phyloP scores from a whole-genome alignment of 352 stramenopile species.

The Phytophthora syringae region DNA sequence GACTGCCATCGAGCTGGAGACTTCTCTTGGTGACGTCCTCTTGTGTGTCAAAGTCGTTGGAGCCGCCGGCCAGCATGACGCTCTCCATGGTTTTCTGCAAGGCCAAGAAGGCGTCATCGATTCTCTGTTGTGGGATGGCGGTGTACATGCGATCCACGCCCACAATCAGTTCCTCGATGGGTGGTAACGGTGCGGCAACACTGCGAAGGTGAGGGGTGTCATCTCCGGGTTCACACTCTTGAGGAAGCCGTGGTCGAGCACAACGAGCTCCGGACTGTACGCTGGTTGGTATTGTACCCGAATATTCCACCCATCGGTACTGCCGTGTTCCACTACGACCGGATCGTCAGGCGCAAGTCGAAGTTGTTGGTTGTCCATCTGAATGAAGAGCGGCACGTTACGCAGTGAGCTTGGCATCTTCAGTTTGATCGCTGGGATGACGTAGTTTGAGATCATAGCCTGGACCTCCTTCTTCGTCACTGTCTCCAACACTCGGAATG shows the following conservation, averaged over 20 bases:
- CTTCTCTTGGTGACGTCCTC: conserved; percentile 37
- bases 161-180: conserved; percentile 32
- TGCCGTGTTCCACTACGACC: conserved; percentile 37
- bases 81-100: conserved; percentile 55
- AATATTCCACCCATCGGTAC: conserved; percentile 41
- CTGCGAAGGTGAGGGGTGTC: conserved; percentile 13
- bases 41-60: conserved; percentile 42
- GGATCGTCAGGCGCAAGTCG: conserved; percentile 40
- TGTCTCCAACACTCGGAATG: conserved; percentile 33
- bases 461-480: conserved; percentile 47
- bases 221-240: conserved; percentile 34
- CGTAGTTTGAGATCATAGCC: conserved; percentile 32
- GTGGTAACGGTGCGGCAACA: conserved; percentile 6
- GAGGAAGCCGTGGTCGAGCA: conserved; percentile 42
- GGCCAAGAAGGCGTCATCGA: conserved; percentile 33
- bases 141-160: conserved; percentile 36
- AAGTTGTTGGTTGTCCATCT: conserved; percentile 51
- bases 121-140: conserved; percentile 23
- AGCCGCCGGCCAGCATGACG: conserved; percentile 39
- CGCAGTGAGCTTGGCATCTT: conserved; percentile 39
- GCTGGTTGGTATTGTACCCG: conserved; percentile 48
- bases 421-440: conserved; percentile 47
- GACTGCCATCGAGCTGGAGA: conserved; percentile 43
- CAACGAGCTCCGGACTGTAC: conserved; percentile 46
- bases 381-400: conserved; percentile 33